Percentiles rank a stretch among this genome's conserved stretches.
phyloP scores from a whole-genome alignment of 2,329 filamentous ascomycete genomes.

The Cercospora canescens region DNA sequence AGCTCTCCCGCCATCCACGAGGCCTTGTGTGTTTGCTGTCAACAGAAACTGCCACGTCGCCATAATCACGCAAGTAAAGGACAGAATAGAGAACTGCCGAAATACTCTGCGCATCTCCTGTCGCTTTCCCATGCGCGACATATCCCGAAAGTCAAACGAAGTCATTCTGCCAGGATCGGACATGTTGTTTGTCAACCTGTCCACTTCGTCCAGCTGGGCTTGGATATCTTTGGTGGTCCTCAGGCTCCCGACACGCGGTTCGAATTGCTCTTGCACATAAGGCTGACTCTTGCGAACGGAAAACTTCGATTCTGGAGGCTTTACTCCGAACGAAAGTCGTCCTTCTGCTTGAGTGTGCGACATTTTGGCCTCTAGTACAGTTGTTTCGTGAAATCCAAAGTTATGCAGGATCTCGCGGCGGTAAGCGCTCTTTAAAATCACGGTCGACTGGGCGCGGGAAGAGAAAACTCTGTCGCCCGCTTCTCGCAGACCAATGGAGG shows the following conservation, averaged over 20 bases:
- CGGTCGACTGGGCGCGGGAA: not conserved
- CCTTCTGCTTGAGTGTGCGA: not conserved
- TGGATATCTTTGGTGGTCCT: not conserved
- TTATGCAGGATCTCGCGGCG: not conserved
- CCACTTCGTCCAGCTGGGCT: slow-evolving; percentile 4
- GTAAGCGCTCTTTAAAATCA: not conserved
- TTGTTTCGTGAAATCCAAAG: not conserved
- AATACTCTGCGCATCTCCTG: slow-evolving; percentile 54
- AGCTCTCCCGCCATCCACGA: slow-evolving; percentile 21
- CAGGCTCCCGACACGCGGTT: slow-evolving; percentile 1
- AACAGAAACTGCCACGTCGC: slow-evolving; percentile 55
- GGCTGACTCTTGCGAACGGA: slow-evolving; percentile 2
- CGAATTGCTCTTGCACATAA: slow-evolving; percentile 8
- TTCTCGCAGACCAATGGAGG: not conserved
- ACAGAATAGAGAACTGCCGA: slow-evolving; percentile 50
- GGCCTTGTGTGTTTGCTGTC: slow-evolving; percentile 33
- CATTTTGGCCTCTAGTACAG: not conserved
- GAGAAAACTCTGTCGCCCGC: not conserved
- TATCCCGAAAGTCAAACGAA: slow-evolving; percentile 41
- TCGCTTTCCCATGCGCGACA: slow-evolving; percentile 51
- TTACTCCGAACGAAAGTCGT: not conserved
- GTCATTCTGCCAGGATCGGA: slow-evolving; percentile 19
- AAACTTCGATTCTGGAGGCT: slow-evolving; percentile 7
- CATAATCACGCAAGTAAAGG: slow-evolving; percentile 52
- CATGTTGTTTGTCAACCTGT: slow-evolving; percentile 15